Base-by-base conservation (phyloP, 164 flowering plant genomes). In the Piper longum region DNA sequence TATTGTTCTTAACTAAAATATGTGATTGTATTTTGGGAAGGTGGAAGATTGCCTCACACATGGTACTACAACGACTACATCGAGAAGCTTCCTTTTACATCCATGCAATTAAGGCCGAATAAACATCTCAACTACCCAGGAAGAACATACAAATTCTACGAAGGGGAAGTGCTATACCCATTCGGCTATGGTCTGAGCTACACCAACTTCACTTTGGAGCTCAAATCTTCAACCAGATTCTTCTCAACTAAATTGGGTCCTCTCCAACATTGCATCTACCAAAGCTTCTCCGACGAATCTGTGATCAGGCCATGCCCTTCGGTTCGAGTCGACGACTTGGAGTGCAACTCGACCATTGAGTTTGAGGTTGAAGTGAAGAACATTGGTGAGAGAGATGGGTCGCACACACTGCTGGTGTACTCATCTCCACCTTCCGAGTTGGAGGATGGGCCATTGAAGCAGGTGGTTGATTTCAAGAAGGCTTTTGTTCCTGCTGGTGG, bases 91-190 rank as follows among this genome's bases (percentile, higher is more conserved):
- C 81, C 82, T 1, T 78, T 78, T 82, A 80, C 83, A 62, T 68
- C 70, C 16, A 73, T 82, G 83, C 52, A 41, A 14, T 19, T 82
- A 64, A 70, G 86, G 11, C 72, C 82, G 0, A 42, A 48, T 4
- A 19, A 66, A 0, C 40, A 43, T 0, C 12, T 51, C 16, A 76
- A 72, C 13, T 75, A 71, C 54, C 84, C 83, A 0, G 82, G 84
- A 16, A 67, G 82, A 54, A 82, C 84, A 0, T 80, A 77, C 74
- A 68, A 66, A n/a, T 82, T 82, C 73, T 79, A 64, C 76, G 60
- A 67, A n/a, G 84, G 82, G 12, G 9, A 64, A 0, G 57, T 58
- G 0, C 69, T 76, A 2, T 81, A 65, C 69, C 78, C 6, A 78
- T 79, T 63, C 36, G 36, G 36, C 36, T 26, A 26, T 26, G 36